These are phyloP conservation scores for Colletotrichum sansevieriae DNA, from an alignment of 2,329 filamentous ascomycete genomes.

Conservation along the genomic window DNA sequence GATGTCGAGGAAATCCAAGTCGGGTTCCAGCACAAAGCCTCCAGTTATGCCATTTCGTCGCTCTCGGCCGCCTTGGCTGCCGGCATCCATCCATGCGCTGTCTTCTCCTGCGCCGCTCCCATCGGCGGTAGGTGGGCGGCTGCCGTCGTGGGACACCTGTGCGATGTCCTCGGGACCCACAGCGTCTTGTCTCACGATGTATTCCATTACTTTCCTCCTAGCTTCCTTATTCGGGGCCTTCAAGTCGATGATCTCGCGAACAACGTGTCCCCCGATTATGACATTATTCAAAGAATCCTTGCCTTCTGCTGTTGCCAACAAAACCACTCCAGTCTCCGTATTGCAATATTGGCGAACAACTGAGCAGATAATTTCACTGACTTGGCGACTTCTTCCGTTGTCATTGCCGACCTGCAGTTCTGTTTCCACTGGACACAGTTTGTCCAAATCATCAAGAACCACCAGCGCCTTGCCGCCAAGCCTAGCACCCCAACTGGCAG, in stretches of 20 bases:
- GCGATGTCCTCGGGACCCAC: constrained; percentile 54
- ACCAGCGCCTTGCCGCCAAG: constrained; percentile 87
- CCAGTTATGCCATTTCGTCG: constrained; percentile 54
- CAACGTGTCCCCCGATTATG: constrained; percentile 90
- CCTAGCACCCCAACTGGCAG: constrained; percentile 90
- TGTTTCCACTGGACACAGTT: constrained; percentile 91
- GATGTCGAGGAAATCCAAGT: constrained; percentile 91
- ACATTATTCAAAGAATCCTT: constrained; percentile 95
- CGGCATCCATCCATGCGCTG: constrained; percentile 81
- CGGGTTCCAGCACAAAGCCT: constrained; percentile 79
- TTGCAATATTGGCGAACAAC: constrained; percentile 88
- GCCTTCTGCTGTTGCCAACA: constrained; percentile 90
- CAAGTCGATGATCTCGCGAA: constrained; percentile 89
- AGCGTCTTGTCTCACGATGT: constrained; percentile 73
- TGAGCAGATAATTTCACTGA: constrained; percentile 88
- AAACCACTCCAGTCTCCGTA: constrained; percentile 82
- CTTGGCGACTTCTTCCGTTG: constrained; percentile 90
- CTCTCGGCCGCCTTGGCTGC: constrained; percentile 66
- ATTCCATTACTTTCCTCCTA: constrained; percentile 84
- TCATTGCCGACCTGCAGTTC: constrained; percentile 95
- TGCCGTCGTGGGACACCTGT: constrained; percentile 55
- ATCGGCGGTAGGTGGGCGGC: constrained; percentile 69
- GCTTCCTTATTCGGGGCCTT: constrained; percentile 95
- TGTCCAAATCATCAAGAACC: constrained; percentile 92
- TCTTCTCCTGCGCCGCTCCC: constrained; percentile 66